Evolutionary conservation across 768 basidiomycete genomes (phyloP), one percentile per base, ranked within the genome.

Genomic region (Piloderma croceum): DNA sequence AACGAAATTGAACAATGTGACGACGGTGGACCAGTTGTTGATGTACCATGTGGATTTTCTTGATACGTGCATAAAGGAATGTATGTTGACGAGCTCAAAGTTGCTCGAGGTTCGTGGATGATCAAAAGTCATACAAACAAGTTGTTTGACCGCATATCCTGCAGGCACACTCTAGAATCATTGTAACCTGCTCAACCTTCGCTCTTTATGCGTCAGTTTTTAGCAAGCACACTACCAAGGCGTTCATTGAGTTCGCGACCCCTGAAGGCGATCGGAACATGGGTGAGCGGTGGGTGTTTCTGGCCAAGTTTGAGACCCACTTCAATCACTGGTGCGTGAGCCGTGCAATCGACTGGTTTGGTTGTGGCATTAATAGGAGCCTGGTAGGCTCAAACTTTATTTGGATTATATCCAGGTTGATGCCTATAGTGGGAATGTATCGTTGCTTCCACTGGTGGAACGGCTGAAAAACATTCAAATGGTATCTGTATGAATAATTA

Each of bases 41-140:
- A 70, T 81, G 37, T 93, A 96, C 59, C 96, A 99, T 61, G 85
- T 92, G 34, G 92, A 97, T 63, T 98, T 97, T 58, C 68, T 99
- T 61, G 92, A 98, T 67, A 93, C 92, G 1, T 98, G 94, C 60
- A 64, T 97, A 62, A 97, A 96, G 62, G 93, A 96, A 67, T 94
- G 92, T 59, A 94, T 96, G 86, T 65, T 98, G 62, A 98, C 96
- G 33, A 92, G 88, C 52, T 80, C 87, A 20, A 93, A 89, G 60
- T 63, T 98, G 24, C 71, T 99, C 15, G 77, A 78, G 65, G 94
- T 93, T 44, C 34, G 81, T 70, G 38, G 29, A 10, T 7, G 33
- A 24, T 44, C 18, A 38, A 12, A 9, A 24, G 24, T 39, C 31
- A 17, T 20, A 25, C 43, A 34, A 39, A 18, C 12, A 33, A 23